Evolutionary conservation across 2,329 filamentous ascomycete genomes (phyloP).

Genomic region (Neoascochyta sp.): DNA sequence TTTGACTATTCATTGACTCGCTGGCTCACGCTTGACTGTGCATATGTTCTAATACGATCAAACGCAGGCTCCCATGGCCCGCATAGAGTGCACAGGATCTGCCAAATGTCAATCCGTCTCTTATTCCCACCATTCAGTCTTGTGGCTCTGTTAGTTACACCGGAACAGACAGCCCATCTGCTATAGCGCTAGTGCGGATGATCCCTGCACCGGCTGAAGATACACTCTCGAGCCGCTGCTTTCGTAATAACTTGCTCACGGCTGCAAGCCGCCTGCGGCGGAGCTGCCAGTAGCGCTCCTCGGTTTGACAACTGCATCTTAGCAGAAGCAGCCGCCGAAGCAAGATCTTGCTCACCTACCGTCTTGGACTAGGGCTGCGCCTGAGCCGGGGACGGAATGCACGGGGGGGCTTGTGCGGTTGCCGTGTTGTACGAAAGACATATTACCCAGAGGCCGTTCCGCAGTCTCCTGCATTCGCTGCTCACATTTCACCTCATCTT

Average conservation of each 20-base stretch:
- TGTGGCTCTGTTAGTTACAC: too few relatives aligned
- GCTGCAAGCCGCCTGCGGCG: conserved; percentile 8
- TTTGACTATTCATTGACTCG: too few relatives aligned
- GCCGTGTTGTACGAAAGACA: conserved; percentile 28
- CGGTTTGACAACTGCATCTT: too few relatives aligned
- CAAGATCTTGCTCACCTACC: conserved; percentile 22
- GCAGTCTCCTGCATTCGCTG: neutral
- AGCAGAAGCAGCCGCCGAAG: conserved; percentile 15
- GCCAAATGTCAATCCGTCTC: too few relatives aligned
- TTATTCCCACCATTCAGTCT: too few relatives aligned
- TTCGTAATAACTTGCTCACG: conserved; percentile 34
- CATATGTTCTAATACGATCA: too few relatives aligned
- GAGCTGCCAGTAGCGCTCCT: conserved; percentile 7
- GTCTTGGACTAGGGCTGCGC: conserved; percentile 11
- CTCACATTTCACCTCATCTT: conserved; percentile 4
- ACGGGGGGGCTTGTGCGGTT: conserved; percentile 16
- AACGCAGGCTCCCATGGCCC: too few relatives aligned
- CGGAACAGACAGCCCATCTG: too few relatives aligned
- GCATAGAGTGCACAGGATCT: too few relatives aligned
- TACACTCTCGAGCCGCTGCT: conserved; percentile 13
- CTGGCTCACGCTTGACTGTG: too few relatives aligned
- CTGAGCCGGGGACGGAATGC: conserved; percentile 22
- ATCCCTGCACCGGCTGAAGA: too few relatives aligned
- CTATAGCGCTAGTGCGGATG: conserved; percentile 15
- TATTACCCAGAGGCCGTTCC: conserved; percentile 14